Percentiles rank a stretch among this genome's conserved stretches.
Conservation (phyloP, 1,139 yeast species). For the Hansenula lynferdii region DNA sequence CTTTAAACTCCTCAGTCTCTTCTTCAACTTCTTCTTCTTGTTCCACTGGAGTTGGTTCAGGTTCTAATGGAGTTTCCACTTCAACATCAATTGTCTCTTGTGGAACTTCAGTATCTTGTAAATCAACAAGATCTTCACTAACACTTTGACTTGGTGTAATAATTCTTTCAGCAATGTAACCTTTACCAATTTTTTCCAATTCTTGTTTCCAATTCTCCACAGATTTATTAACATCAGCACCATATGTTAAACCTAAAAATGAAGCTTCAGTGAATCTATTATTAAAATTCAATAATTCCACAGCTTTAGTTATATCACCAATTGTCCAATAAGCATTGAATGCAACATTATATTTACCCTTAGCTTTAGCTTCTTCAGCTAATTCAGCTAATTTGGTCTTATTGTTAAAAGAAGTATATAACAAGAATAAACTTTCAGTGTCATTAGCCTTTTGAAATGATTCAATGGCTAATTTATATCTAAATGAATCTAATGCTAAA, state of each 20-base stretch:
- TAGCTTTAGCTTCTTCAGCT: conserved; percentile 59
- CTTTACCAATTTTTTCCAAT: conserved; percentile 47
- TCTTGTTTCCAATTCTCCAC: conserved; percentile 64
- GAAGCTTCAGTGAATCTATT: conserved; percentile 85
- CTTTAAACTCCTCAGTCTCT: conserved; percentile 22
- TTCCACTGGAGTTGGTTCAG: conserved; percentile 13
- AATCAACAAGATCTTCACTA: conserved; percentile 30
- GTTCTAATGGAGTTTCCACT: conserved; percentile 13
- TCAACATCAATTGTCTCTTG: conserved; percentile 13
- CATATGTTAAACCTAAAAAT: conserved; percentile 72
- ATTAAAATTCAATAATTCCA: conserved; percentile 61
- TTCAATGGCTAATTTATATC: conserved; percentile 74
- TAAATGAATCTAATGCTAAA: conserved; percentile 72
- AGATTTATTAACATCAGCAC: conserved; percentile 45
- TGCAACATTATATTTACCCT: conserved; percentile 85
- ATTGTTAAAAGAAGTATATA: conserved; percentile 81
- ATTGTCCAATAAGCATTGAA: conserved; percentile 89
- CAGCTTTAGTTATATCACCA: conserved; percentile 63
- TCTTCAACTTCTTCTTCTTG: conserved; percentile 13
- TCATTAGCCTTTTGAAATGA: conserved; percentile 81
- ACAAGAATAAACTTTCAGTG: conserved; percentile 71
- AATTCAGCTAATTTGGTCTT: conserved; percentile 51
- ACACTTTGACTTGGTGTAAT: conserved; percentile 30
- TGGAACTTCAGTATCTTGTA: conserved; percentile 17
- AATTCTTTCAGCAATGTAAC: conserved; percentile 59